Conservation (phyloP, 1,284 basidiomycete species). For the Hemileia vastatrix region DNA sequence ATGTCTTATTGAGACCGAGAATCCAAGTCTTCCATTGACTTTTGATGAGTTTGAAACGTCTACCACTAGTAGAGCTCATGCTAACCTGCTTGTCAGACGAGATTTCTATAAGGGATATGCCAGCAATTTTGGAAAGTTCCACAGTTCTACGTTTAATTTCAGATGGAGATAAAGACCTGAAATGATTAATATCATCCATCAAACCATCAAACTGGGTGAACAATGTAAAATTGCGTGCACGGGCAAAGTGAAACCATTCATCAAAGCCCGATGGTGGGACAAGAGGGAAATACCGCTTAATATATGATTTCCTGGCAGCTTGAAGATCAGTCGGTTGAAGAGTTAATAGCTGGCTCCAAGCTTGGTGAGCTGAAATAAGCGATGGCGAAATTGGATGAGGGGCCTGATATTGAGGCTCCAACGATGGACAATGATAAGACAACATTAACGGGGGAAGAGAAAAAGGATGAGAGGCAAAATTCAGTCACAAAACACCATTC, state of each 20-base stretch:
- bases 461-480: too few species aligned
- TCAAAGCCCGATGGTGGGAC: slow-evolving; percentile 13
- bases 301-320: neutral
- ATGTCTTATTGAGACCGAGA: too few species aligned
- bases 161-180: slow-evolving; percentile 60
- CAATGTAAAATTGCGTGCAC: slow-evolving; percentile 62
- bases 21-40: too few species aligned
- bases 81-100: too few species aligned
- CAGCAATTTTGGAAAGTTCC: slow-evolving; percentile 48
- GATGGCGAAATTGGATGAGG: slow-evolving; percentile 15
- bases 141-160: slow-evolving; percentile 61
- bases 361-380: slow-evolving; percentile 5
- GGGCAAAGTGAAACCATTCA: slow-evolving; percentile 73
- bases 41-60: too few species aligned
- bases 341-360: slow-evolving; percentile 7
- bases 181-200: slow-evolving; percentile 67
- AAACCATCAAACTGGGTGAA: slow-evolving; percentile 84
- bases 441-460: too few species aligned
- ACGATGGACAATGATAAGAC: too few species aligned
- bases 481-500: too few species aligned
- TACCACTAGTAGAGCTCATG: too few species aligned
- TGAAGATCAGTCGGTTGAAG: slow-evolving; percentile 8
- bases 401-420: neutral
- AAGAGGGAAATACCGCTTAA: neutral
- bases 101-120: slow-evolving; percentile 50